Evolutionary conservation across 495 filamentous ascomycete species (phyloP).

Genomic region (Penicillium canariense): DNA sequence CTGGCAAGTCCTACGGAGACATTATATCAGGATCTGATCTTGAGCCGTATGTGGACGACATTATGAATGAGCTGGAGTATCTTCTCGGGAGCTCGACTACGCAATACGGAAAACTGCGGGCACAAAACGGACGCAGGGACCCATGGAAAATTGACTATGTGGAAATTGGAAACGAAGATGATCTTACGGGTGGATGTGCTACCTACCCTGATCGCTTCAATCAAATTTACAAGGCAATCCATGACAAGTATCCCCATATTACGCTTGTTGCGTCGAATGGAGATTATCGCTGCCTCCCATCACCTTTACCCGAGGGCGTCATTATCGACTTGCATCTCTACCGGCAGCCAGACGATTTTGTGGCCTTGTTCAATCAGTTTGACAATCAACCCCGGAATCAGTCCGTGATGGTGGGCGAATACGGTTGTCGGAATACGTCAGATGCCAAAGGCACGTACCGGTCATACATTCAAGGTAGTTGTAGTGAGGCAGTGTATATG

Average conservation of each 20-base stretch:
- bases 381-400: conserved; percentile 47
- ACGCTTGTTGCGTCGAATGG: conserved; percentile 42
- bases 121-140: conserved; percentile 40
- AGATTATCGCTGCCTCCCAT: conserved; percentile 30
- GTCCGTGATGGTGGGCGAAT: conserved; percentile 52
- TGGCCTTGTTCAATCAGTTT: conserved; percentile 54
- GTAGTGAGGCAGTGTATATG: conserved; percentile 65
- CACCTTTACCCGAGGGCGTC: conserved; percentile 27
- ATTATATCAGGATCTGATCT: conserved; percentile 37
- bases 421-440: conserved; percentile 54
- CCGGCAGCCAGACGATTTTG: conserved; percentile 47
- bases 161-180: conserved; percentile 58
- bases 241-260: conserved; percentile 44
- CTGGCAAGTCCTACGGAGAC: conserved; percentile 58
- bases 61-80: conserved; percentile 60
- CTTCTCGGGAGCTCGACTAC: conserved; percentile 29
- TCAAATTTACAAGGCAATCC: conserved; percentile 45
- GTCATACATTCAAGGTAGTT: conserved; percentile 55
- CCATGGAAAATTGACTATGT: conserved; percentile 50
- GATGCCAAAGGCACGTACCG: conserved; percentile 27
- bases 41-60: conserved; percentile 49
- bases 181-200: conserved; percentile 40
- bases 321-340: conserved; percentile 53
- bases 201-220: conserved; percentile 46
- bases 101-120: conserved; percentile 41